Percentiles rank a stretch among this genome's conserved stretches.
phyloP scores from a whole-genome alignment of 2,329 filamentous ascomycete genomes.

The Aschersonia sp. region DNA sequence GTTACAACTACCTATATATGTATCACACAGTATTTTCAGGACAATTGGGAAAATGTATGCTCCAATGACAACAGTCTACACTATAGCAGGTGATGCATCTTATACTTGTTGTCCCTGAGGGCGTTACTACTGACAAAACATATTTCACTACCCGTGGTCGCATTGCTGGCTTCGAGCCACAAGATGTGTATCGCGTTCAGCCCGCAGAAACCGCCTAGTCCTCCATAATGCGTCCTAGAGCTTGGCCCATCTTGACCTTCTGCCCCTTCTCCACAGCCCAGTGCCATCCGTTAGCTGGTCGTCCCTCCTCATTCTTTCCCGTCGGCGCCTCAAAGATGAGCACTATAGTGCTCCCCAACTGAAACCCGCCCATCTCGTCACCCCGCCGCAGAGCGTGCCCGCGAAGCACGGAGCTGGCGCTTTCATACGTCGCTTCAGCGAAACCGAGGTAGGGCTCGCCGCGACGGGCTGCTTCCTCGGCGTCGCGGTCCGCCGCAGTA shows the following conservation, averaged over 20 bases:
- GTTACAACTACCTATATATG: no score
- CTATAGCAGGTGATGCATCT: no score
- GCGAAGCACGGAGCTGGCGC: constrained; percentile 60
- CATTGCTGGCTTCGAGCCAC: no score
- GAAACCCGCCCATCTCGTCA: constrained; percentile 97
- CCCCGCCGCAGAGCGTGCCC: constrained; percentile 76
- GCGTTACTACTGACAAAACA: no score
- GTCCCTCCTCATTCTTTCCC: constrained; percentile 35
- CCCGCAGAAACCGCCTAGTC: constrained; percentile 11
- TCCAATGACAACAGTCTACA: no score
- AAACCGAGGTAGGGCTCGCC: constrained; percentile 85
- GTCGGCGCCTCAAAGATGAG: constrained; percentile 88
- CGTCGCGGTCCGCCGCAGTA: constrained; percentile 76
- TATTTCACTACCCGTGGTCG: no score
- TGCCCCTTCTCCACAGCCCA: constrained; percentile 84
- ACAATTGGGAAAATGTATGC: no score
- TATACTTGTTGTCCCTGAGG: no score
- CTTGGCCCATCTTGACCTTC: constrained; percentile 78
- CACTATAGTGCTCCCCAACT: constrained; percentile 87
- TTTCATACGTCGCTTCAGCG: constrained; percentile 76
- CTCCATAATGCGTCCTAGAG: constrained; percentile 60
- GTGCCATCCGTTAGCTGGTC: constrained; percentile 55
- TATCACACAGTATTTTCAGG: no score
- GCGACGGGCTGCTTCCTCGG: constrained; percentile 58
- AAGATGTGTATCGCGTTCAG: no score